phyloP scores from a whole-genome alignment of 192 early-diverging fungal genomes.

The Coemansia sp. region DNA sequence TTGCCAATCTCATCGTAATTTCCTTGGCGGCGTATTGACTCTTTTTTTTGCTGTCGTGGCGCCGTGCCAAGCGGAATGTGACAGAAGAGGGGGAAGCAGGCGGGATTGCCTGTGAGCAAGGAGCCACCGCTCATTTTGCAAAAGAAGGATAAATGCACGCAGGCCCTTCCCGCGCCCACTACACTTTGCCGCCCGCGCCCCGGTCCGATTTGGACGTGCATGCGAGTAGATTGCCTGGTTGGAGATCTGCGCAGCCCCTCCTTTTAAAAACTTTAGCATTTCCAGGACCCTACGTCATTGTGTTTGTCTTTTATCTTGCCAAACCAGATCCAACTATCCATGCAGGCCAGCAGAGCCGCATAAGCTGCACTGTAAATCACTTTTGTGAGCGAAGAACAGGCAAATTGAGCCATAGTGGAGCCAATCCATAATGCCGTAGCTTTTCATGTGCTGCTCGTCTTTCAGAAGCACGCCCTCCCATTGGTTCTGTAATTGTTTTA shows the following conservation, averaged over 20 bases:
- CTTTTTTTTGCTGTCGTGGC: too few species aligned
- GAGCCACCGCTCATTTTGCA: background rate
- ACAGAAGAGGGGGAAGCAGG: too few species aligned
- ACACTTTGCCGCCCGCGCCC: background rate
- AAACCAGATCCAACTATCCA: background rate
- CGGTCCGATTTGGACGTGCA: slow-evolving; percentile 8
- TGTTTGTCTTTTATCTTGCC: background rate
- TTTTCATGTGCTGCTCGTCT: background rate
- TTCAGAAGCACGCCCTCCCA: background rate
- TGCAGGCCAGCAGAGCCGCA: background rate
- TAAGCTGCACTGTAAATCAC: too few species aligned
- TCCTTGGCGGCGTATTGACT: too few species aligned
- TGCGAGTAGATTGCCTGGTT: slow-evolving; percentile 20
- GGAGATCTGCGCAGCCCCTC: slow-evolving; percentile 4
- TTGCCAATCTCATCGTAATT: too few species aligned
- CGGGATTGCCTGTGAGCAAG: too few species aligned
- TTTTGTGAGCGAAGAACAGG: too few species aligned
- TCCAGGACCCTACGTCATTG: slow-evolving; percentile 9
- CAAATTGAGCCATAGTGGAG: too few species aligned
- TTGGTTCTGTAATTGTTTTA: too few species aligned
- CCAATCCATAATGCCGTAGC: background rate
- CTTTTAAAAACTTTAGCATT: slow-evolving; percentile 1
- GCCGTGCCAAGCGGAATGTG: too few species aligned
- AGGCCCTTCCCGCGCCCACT: background rate
- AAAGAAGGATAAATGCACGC: slow-evolving; percentile 9